A percentile compares a stretch with the other conserved stretches of the same genome.
Evolutionary conservation across 73 alveolate genomes (phyloP).

Genomic region (Tetrahymena malaccensis): DNA sequence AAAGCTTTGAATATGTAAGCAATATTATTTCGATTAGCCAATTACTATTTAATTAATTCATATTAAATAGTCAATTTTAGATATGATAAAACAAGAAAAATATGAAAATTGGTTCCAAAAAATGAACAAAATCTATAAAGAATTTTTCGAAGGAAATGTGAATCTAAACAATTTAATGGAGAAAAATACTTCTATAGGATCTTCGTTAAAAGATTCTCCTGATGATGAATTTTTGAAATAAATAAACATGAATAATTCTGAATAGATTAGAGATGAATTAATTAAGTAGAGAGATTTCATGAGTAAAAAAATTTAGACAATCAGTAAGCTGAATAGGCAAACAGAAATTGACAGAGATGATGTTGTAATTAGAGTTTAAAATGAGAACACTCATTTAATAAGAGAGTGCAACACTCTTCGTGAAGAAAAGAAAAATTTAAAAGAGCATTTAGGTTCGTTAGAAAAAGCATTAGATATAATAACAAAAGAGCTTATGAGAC

Average conservation of each 20-base stretch:
- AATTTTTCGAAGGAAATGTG: background rate
- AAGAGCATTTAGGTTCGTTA: background rate
- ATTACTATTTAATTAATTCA: background rate
- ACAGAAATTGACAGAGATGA: conserved; percentile 19
- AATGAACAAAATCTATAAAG: background rate
- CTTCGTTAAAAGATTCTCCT: background rate
- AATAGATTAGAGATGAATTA: conserved; percentile 19
- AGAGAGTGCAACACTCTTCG: conserved; percentile 21
- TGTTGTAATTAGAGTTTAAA: conserved; percentile 14
- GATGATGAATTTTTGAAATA: background rate
- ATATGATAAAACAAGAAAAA: background rate
- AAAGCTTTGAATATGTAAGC: background rate
- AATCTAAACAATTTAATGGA: conserved; percentile 15
- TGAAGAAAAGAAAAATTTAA: conserved; percentile 3
- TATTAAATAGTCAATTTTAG: background rate
- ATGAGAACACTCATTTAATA: conserved; percentile 18
- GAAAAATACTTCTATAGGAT: conserved; percentile 11
- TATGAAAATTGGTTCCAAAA: background rate
- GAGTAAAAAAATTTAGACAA: conserved; percentile 25
- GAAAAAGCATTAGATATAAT: background rate
- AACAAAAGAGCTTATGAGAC: background rate
- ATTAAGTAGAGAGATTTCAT: conserved; percentile 30
- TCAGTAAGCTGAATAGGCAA: conserved; percentile 5
- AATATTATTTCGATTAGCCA: background rate
- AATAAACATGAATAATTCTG: background rate